Conservation (phyloP, 805 yeast species). For the Candida caryicola region DNA sequence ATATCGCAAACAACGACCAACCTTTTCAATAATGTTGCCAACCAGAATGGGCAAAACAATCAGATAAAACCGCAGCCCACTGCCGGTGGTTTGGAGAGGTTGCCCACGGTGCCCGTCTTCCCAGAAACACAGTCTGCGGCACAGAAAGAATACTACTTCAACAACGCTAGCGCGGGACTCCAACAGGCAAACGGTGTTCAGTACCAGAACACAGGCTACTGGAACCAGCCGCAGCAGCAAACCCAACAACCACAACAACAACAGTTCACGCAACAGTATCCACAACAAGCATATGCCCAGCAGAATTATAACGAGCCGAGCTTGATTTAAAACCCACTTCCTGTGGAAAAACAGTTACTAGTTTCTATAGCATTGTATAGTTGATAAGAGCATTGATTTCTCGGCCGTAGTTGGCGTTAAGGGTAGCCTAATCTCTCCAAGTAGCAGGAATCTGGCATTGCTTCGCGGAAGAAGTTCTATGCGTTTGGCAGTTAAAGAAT, state of each 20-base stretch:
- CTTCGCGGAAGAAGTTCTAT: too few relatives aligned
- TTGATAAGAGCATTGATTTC: too few relatives aligned
- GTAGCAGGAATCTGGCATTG: too few relatives aligned
- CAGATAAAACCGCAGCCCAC: conserved; percentile 52
- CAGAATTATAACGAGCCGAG: conserved; percentile 22
- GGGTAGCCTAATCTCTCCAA: too few relatives aligned
- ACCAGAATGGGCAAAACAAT: conserved; percentile 20
- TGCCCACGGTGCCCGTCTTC: conserved; percentile 66
- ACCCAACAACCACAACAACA: conserved; percentile 24
- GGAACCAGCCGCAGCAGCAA: conserved; percentile 12
- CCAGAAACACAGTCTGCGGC: conserved; percentile 57
- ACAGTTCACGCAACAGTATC: conserved; percentile 11
- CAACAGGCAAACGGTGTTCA: conserved; percentile 15
- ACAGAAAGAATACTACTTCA: conserved; percentile 33
- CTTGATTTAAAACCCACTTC: conserved; percentile 21
- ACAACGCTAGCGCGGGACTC: conserved; percentile 35
- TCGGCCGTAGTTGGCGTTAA: too few relatives aligned
- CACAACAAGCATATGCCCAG: conserved; percentile 3
- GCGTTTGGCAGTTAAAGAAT: background rate
- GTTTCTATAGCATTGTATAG: too few relatives aligned
- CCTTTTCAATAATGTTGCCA: conserved; percentile 26
- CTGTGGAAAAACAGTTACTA: too few relatives aligned
- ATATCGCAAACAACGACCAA: conserved; percentile 34
- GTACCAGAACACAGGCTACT: background rate
- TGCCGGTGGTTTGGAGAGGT: conserved; percentile 69